Evolutionary conservation across 2,329 filamentous ascomycete species (phyloP), one percentile per base, ranked within the genome.

Genomic region (Lecanoromycetidae sp.): DNA sequence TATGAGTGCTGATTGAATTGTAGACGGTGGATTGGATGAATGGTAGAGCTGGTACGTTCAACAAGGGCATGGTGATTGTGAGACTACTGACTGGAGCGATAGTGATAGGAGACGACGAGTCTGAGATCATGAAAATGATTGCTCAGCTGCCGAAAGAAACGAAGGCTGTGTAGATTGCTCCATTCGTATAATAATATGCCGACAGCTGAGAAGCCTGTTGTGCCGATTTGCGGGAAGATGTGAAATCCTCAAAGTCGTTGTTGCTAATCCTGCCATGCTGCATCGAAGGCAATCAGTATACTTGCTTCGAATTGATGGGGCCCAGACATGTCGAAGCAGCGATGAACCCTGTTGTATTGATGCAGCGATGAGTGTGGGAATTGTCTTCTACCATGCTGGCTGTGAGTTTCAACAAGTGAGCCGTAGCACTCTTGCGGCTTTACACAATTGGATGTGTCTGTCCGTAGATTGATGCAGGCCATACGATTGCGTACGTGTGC

Each of bases 1-100:
- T 13, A 1, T 20, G 35, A 39, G 26, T 40, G 29, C 36, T 46
- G 15, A 52, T 33, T 12, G 33, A 53, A 29, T 8, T 54, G 64
- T 23, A 55, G 66, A 65, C 82, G 49, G 90, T 96, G 44, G 90
- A 96, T 63, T 96, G 91, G 91, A 86, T 83, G 62, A 88, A 90
- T 63, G 91, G 88, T 54, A 84, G 79, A 63, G 90, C 81, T 38
- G 71, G 84, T 68, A 64, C 46, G 67, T 61, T 45, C 25, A 19
- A 47, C n/a, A 15, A 34, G 40, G 20, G 9, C 7, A 32, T 26
- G 12, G 39, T 26, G 10, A 19, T 33, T 17, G 23, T 8, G 12
- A 23, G 9, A 12, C 4, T n/a, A 47, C 48, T 54, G 41, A 51
- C 35, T 57, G 47, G 3, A 34, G 9, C 17, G 22, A 22, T 53